Conservation (phyloP, 768 basidiomycete genomes). For the Tricholomella constricta region DNA sequence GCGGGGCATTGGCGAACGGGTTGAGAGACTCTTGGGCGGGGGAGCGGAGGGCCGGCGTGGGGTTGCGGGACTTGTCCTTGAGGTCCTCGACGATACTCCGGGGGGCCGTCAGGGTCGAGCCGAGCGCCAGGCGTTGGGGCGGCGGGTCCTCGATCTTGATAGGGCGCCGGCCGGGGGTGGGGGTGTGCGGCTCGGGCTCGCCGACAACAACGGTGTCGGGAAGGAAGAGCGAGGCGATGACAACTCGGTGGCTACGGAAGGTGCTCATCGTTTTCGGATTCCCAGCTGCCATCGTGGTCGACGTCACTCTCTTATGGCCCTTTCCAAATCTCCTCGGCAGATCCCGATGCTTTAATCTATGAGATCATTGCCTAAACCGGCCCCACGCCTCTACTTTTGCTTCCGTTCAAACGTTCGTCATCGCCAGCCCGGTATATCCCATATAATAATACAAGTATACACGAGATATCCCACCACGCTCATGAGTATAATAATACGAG, state of each 20-base stretch:
- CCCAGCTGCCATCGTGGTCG: not conserved
- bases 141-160: conserved; percentile 16
- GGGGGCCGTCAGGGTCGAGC: conserved; percentile 36
- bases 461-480: too few relatives aligned
- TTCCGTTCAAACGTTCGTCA: not conserved
- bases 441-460: too few relatives aligned
- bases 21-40: conserved; percentile 50
- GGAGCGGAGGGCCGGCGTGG: conserved; percentile 42
- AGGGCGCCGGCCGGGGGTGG: conserved; percentile 31
- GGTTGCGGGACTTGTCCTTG: conserved; percentile 52
- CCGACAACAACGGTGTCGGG: conserved; percentile 71
- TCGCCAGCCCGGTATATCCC: not conserved
- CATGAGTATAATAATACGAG: not conserved
- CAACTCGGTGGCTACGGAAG: conserved; percentile 69
- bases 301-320: conserved; percentile 2
- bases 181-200: conserved; percentile 56
- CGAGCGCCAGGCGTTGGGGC: conserved; percentile 26
- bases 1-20: conserved; percentile 56
- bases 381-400: conserved; percentile 4
- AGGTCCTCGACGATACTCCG: conserved; percentile 81
- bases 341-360: conserved; percentile 15
- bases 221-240: conserved; percentile 85
- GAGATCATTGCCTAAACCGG: conserved; percentile 17
- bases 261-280: conserved; percentile 53
- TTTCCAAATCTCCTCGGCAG: conserved; percentile 9